Evolutionary conservation across 192 early-diverging fungal genomes (phyloP).

Genomic region (Rhizoclosmatium globosum): DNA sequence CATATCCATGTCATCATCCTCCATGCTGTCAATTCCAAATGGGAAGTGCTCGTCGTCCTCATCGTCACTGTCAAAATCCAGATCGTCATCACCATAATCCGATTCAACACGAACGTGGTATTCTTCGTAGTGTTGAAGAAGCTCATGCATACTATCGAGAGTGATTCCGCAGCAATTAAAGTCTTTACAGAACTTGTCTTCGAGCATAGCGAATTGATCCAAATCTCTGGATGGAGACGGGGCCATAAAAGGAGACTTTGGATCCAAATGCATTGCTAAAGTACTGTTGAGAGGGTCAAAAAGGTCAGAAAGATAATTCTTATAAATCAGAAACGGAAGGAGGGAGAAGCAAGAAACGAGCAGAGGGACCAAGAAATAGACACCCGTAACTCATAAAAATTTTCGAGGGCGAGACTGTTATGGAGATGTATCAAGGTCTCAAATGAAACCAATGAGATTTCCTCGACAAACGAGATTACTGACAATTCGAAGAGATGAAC

Average conservation of each 20-base stretch:
- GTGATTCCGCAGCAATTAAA: constrained; percentile 93
- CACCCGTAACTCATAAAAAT: background rate
- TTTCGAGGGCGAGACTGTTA: background rate
- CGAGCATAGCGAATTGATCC: constrained; percentile 68
- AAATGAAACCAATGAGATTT: too few relatives aligned
- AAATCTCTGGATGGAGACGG: constrained; percentile 54
- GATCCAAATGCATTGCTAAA: constrained; percentile 22
- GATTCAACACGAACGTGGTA: constrained; percentile 89
- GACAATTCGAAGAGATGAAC: too few relatives aligned
- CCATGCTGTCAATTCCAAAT: constrained; percentile 55
- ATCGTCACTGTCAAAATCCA: constrained; percentile 79
- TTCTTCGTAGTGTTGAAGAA: constrained; percentile 97
- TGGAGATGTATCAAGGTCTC: background rate
- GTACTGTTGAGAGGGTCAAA: constrained; percentile 1
- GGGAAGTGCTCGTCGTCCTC: constrained; percentile 58
- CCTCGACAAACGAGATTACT: too few relatives aligned
- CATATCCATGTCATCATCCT: constrained; percentile 58
- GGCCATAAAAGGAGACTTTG: constrained; percentile 43
- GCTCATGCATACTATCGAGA: constrained; percentile 90
- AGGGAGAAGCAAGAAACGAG: constrained; percentile 2
- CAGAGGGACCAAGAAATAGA: background rate
- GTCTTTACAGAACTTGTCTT: constrained; percentile 93
- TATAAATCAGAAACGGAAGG: background rate
- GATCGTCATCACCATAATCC: constrained; percentile 76
- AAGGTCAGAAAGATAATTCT: background rate